Percentiles rank a stretch among this genome's conserved stretches.
Conservation (phyloP, 441 rosid genomes). For the Pelargonium myrrhifolium region DNA sequence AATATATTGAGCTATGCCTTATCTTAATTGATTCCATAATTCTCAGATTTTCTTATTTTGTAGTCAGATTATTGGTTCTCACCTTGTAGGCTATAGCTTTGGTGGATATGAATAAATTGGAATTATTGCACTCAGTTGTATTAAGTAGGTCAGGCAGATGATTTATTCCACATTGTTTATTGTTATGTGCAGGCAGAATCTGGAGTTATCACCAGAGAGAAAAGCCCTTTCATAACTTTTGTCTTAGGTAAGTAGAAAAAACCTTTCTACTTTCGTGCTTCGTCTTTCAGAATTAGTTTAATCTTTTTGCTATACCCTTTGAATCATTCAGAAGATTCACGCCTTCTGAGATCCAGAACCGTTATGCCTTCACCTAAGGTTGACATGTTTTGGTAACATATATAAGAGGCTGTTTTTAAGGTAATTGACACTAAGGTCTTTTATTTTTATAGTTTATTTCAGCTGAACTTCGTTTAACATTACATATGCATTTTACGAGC, state of each 20-base stretch:
- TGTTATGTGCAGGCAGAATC: conserved; percentile 34
- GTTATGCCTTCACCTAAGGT: neutral
- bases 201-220: conserved; percentile 29
- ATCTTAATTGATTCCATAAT: neutral
- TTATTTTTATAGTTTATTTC: too few relatives aligned
- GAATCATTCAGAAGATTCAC: neutral
- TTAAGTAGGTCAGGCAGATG: conserved; percentile 7
- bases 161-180: conserved; percentile 16
- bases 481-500: too few relatives aligned
- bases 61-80: neutral
- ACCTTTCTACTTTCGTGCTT: neutral
- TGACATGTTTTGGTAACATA: neutral
- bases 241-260: conserved; percentile 50
- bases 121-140: neutral
- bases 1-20: neutral
- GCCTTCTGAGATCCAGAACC: neutral
- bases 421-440: neutral
- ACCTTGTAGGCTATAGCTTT: neutral
- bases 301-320: neutral
- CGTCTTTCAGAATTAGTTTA: neutral
- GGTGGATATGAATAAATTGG: neutral
- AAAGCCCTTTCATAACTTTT: conserved; percentile 61
- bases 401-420: neutral
- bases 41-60: neutral
- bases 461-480: too few relatives aligned